Evolutionary conservation across 2,329 filamentous ascomycete genomes (phyloP).

Genomic region (Sclerotinia sclerotiorum): DNA sequence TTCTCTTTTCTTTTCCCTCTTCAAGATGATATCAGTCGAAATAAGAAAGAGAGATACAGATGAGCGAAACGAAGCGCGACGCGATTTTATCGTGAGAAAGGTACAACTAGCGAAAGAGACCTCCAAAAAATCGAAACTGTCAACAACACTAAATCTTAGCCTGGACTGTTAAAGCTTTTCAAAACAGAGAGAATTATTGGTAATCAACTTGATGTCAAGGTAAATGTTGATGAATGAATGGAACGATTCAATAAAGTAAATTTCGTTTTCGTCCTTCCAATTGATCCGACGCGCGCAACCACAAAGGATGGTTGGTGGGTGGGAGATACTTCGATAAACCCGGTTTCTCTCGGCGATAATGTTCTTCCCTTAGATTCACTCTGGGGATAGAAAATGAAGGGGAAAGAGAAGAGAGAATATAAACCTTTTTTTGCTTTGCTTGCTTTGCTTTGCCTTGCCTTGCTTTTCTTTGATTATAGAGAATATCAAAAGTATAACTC

Average conservation of each 20-base stretch:
- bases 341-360: background rate
- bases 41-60: background rate
- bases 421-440: background rate
- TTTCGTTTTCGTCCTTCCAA: slow-evolving; percentile 9
- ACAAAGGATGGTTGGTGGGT: background rate
- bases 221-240: background rate
- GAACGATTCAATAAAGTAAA: background rate
- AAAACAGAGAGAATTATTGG: slow-evolving; percentile 7
- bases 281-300: slow-evolving; percentile 5
- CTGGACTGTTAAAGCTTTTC: background rate
- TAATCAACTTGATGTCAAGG: background rate
- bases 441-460: too few species aligned
- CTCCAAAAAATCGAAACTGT: slow-evolving; percentile 22
- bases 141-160: background rate
- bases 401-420: background rate
- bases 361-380: background rate
- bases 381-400: too few species aligned
- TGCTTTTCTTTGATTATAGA: background rate
- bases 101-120: slow-evolving; percentile 36
- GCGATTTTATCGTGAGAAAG: slow-evolving; percentile 22
- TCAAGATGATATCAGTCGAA: background rate
- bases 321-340: background rate
- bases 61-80: slow-evolving; percentile 24
- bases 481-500: slow-evolving; percentile 6
- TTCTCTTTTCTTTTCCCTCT: background rate